Percentiles rank a stretch among this genome's conserved stretches.
Evolutionary conservation across 1,284 basidiomycete species (phyloP).

Genomic region (Leccinum griseonigrum): DNA sequence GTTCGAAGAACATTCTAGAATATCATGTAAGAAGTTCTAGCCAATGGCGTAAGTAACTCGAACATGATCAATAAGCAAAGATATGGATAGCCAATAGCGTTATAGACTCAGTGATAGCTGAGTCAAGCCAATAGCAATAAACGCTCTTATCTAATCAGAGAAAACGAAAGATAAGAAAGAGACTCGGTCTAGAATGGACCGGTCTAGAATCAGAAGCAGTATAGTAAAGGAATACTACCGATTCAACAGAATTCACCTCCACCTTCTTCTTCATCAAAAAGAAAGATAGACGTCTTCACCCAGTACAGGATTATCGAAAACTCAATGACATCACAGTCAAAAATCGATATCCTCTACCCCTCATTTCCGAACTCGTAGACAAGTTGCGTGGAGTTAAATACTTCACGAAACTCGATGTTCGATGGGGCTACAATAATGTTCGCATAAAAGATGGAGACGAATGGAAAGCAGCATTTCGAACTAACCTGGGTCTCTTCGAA

Average conservation of each 20-base stretch:
- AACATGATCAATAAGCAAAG: no score
- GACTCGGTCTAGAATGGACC: no score
- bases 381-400: not conserved
- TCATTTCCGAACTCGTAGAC: not conserved
- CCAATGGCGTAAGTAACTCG: no score
- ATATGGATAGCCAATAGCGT: no score
- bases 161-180: no score
- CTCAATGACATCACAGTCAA: not conserved
- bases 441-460: not conserved
- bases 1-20: no score
- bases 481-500: not conserved
- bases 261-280: not conserved
- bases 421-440: not conserved
- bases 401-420: not conserved
- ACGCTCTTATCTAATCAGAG: no score
- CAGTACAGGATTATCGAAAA: not conserved
- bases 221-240: no score
- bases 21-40: no score
- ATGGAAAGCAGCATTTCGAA: not conserved
- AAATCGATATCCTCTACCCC: not conserved
- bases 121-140: no score
- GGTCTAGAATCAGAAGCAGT: no score
- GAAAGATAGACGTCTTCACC: not conserved
- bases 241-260: not conserved
- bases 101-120: no score